phyloP scores from a whole-genome alignment of 371 early-diverging fungal genomes.

The Mortierella sp. region DNA sequence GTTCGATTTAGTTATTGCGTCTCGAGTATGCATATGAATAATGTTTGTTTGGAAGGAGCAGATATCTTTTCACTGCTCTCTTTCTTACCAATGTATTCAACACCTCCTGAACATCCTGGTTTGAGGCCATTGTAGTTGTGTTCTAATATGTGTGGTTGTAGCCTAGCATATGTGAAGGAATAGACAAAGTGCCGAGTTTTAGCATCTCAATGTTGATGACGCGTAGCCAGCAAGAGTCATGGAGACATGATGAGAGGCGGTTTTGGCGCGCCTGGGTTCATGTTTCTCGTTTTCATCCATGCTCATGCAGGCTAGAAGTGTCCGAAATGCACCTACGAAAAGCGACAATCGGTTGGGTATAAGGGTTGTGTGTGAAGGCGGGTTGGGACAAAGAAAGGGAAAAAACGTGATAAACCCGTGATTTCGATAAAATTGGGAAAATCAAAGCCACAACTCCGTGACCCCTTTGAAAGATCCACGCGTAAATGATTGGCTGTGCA shows the following conservation, averaged over 20 bases:
- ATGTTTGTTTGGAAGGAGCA: neutral
- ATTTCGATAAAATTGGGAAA: neutral
- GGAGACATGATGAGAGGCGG: neutral
- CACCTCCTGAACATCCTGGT: conserved; percentile 41
- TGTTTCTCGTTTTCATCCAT: neutral
- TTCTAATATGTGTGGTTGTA: neutral
- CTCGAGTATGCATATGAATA: neutral
- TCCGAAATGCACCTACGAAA: neutral
- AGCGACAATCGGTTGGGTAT: neutral
- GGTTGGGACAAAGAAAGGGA: neutral
- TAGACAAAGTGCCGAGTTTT: neutral
- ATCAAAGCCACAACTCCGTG: neutral
- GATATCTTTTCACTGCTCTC: neutral
- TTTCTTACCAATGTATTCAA: conserved; percentile 40
- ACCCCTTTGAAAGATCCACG: neutral
- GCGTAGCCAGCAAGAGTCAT: neutral
- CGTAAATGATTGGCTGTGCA: neutral
- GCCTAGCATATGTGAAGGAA: neutral
- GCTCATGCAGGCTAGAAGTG: neutral
- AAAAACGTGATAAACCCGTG: conserved; percentile 9
- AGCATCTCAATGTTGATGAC: neutral
- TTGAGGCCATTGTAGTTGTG: conserved; percentile 17
- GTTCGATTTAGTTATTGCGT: neutral
- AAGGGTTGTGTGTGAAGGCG: neutral
- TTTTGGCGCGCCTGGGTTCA: neutral